Evolutionary conservation across 179 eudicot genomes (phyloP).

Genomic region (Amaranthus tricolor): DNA sequence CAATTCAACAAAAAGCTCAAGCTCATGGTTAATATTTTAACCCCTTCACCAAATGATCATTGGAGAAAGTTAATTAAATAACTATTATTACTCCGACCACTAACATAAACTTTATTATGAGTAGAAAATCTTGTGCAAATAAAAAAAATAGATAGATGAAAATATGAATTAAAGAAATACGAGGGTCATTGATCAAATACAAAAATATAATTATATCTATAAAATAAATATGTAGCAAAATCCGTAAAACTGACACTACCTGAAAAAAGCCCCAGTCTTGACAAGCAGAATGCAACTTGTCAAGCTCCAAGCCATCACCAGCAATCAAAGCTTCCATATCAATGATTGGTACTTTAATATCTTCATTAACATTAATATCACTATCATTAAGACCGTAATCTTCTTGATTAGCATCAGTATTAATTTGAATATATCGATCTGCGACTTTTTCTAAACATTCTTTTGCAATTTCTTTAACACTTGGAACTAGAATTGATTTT

Average conservation of each 20-base stretch:
- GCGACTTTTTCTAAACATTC: conserved; percentile 26
- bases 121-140: background rate
- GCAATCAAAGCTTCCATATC: conserved; percentile 32
- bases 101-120: no score
- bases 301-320: conserved; percentile 34
- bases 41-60: no score
- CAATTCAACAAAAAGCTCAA: no score
- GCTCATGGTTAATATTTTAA: no score
- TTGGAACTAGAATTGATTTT: conserved; percentile 34
- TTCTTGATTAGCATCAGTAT: conserved; percentile 12
- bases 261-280: conserved; percentile 61
- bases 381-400: background rate
- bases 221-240: background rate
- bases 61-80: no score
- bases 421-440: conserved; percentile 35
- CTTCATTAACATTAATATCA: background rate
- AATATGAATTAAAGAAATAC: background rate
- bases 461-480: conserved; percentile 49
- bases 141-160: background rate
- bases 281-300: conserved; percentile 47
- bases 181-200: background rate
- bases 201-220: background rate
- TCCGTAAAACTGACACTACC: conserved; percentile 18
- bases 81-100: no score
- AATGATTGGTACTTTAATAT: conserved; percentile 33